Conservation (phyloP, 441 rosid species). For the Viola pubescens region DNA sequence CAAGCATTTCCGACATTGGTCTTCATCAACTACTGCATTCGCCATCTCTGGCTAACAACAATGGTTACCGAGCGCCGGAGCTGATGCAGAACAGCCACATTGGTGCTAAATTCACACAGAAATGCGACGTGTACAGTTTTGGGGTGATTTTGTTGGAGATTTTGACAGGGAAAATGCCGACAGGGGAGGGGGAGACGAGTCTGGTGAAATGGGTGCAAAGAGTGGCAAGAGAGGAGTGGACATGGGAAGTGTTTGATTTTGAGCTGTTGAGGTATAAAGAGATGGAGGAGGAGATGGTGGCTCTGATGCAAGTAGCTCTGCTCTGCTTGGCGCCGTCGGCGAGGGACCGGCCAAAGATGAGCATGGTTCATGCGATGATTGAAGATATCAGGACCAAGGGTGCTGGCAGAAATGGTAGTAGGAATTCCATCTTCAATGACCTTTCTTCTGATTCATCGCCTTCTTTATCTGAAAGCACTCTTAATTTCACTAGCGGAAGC, state of each 20-base stretch:
- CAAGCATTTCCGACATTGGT: slow-evolving; percentile 31
- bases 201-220: slow-evolving; percentile 35
- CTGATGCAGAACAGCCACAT: slow-evolving; percentile 11
- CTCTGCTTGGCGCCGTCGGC: slow-evolving; percentile 37
- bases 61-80: slow-evolving; percentile 33
- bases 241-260: slow-evolving; percentile 44
- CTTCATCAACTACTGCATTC: slow-evolving; percentile 31
- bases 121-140: slow-evolving; percentile 37
- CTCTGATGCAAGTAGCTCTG: slow-evolving; percentile 36
- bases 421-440: slow-evolving; percentile 21
- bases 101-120: slow-evolving; percentile 22
- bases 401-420: slow-evolving; percentile 4
- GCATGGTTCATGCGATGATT: slow-evolving; percentile 28
- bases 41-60: slow-evolving; percentile 14
- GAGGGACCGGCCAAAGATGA: slow-evolving; percentile 39
- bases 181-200: slow-evolving; percentile 31
- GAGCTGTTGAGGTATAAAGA: slow-evolving; percentile 33
- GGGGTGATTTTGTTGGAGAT: slow-evolving; percentile 42
- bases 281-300: slow-evolving; percentile 35
- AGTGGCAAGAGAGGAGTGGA: slow-evolving; percentile 26
- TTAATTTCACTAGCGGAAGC: slow-evolving; percentile 5
- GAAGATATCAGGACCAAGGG: slow-evolving; percentile 30
- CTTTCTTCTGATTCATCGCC: slow-evolving; percentile 36
- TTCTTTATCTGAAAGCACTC: slow-evolving; percentile 20
- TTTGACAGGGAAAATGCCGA: slow-evolving; percentile 34